Percentiles rank a stretch among this genome's conserved stretches.
These are phyloP conservation scores for Erysimum pusillum DNA, from an alignment of 441 rosid species.

Conservation along the genomic window DNA sequence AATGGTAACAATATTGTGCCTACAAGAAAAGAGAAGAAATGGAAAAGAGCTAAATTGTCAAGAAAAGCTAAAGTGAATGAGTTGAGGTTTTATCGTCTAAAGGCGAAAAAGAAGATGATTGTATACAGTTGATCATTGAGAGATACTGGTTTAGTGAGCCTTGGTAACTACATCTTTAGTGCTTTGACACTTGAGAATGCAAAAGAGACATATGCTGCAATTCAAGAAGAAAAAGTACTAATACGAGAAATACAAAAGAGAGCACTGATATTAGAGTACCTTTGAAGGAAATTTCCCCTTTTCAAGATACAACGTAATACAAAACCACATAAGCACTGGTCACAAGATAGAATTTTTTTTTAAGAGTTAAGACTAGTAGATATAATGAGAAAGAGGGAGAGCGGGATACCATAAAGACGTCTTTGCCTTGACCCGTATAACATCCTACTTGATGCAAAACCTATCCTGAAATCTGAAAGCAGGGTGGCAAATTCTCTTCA, in stretches of 20 bases:
- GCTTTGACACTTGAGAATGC: constrained; percentile 1
- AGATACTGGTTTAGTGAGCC: not conserved
- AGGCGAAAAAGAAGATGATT: too few species aligned
- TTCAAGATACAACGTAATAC: too few species aligned
- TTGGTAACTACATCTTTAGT: not conserved
- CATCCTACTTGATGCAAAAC: too few species aligned
- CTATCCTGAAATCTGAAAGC: not conserved
- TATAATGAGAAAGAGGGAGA: not conserved
- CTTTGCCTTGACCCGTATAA: not conserved
- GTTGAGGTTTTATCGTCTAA: too few species aligned
- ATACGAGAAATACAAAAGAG: not conserved
- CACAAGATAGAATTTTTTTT: not conserved
- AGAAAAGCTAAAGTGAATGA: too few species aligned
- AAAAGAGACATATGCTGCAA: constrained; percentile 65
- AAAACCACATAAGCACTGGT: not conserved
- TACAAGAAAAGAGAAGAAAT: too few species aligned
- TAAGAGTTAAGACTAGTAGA: not conserved
- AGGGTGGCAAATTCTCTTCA: not conserved
- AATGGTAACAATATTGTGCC: too few species aligned
- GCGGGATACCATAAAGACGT: not conserved
- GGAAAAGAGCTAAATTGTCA: too few species aligned
- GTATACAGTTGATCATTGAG: too few species aligned
- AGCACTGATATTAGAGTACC: too few species aligned
- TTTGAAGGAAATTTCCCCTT: too few species aligned
- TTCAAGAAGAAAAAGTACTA: constrained; percentile 40